phyloP scores from a whole-genome alignment of 495 filamentous ascomycete genomes.

The Penicillium canariense region DNA sequence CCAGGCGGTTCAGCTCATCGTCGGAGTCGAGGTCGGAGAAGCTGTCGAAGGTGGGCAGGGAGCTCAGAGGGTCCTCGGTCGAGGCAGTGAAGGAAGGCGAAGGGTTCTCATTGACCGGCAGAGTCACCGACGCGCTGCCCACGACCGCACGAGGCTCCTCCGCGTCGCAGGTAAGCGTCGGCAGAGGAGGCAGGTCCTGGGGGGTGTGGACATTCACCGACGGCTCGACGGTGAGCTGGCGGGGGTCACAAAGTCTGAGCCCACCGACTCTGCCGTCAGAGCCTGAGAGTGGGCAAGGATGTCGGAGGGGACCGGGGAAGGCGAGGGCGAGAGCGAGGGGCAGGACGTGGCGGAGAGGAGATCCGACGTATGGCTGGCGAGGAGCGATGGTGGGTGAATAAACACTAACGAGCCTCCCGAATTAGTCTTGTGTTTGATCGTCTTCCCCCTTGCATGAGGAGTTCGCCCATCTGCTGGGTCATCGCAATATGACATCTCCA shows the following conservation, averaged over 20 bases:
- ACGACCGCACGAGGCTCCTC: constrained; percentile 75
- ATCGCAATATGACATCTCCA: constrained; percentile 14
- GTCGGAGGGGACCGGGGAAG: constrained; percentile 64
- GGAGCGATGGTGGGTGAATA: constrained; percentile 71
- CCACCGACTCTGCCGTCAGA: constrained; percentile 33
- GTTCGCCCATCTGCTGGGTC: background rate
- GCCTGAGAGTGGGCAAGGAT: constrained; percentile 63
- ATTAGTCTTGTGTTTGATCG: constrained; percentile 21
- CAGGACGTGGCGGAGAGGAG: constrained; percentile 70
- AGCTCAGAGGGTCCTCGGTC: constrained; percentile 51
- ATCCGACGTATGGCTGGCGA: constrained; percentile 63
- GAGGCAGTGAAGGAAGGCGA: constrained; percentile 48
- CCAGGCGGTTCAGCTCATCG: constrained; percentile 79
- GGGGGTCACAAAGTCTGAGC: constrained; percentile 85
- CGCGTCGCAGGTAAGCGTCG: constrained; percentile 66
- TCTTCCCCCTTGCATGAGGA: constrained; percentile 23
- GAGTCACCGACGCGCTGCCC: constrained; percentile 60
- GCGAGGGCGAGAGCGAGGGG: constrained; percentile 79
- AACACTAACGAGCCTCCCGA: constrained; percentile 56
- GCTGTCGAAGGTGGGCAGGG: constrained; percentile 76
- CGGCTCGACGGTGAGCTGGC: constrained; percentile 79
- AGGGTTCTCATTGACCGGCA: constrained; percentile 49
- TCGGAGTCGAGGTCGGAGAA: constrained; percentile 91
- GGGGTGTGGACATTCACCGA: constrained; percentile 49
- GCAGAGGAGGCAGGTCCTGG: constrained; percentile 66